Evolutionary conservation across 257 asterid species (phyloP).

Genomic region (Gardenia jasminoides): DNA sequence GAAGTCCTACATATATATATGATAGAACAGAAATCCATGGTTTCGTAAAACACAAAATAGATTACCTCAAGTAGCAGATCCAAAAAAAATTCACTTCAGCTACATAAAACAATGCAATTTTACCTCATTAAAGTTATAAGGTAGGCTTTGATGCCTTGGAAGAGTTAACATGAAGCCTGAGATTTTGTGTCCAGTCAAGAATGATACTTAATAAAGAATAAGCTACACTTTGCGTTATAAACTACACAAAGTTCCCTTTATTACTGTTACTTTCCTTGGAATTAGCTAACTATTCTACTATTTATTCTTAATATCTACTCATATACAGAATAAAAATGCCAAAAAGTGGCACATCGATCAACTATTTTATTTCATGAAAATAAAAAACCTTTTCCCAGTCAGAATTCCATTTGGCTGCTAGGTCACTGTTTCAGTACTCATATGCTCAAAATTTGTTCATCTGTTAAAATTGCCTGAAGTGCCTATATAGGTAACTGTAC

Average conservation of each 20-base stretch:
- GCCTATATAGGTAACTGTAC: constrained; percentile 3
- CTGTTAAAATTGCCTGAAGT: background rate
- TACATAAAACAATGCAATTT: background rate
- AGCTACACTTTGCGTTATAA: background rate
- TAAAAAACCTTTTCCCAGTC: no score
- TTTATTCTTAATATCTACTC: background rate
- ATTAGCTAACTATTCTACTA: background rate
- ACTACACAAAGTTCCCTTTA: background rate
- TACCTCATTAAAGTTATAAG: background rate
- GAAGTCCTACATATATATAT: background rate
- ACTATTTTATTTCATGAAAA: background rate
- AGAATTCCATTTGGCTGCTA: no score
- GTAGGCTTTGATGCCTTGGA: background rate
- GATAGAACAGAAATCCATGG: background rate
- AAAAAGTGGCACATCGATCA: background rate
- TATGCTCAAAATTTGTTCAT: background rate
- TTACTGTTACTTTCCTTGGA: background rate
- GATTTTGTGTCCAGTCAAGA: background rate
- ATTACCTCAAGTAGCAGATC: no score
- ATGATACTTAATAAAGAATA: background rate
- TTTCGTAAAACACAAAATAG: background rate
- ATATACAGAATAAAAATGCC: background rate
- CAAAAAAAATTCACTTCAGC: background rate
- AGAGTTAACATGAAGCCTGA: background rate
- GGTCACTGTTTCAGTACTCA: background rate